Conservation (phyloP, 1,284 basidiomycete genomes). For the Cutaneotrichosporon sp. region DNA sequence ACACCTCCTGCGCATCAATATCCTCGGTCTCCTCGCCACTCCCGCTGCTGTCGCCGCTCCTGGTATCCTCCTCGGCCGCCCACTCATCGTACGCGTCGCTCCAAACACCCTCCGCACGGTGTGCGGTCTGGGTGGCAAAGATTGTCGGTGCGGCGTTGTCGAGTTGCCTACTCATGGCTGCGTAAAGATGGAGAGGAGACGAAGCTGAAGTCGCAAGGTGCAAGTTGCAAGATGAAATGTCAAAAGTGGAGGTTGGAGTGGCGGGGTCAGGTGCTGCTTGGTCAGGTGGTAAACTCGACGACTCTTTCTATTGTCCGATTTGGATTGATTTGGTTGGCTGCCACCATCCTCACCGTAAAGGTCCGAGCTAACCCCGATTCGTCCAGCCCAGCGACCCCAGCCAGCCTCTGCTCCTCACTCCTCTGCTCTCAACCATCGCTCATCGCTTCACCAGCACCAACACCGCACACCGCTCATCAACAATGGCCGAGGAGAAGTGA, state of each 20-base stretch:
- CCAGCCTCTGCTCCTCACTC: neutral
- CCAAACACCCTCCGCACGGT: slow-evolving; percentile 17
- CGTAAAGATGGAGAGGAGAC: neutral
- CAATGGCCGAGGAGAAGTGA: slow-evolving; percentile 44
- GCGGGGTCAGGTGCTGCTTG: neutral
- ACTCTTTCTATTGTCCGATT: neutral
- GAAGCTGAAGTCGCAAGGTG: neutral
- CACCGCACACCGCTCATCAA: slow-evolving; percentile 16
- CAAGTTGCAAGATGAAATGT: neutral
- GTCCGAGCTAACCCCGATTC: slow-evolving; percentile 13
- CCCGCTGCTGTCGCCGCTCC: neutral
- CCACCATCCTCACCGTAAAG: slow-evolving; percentile 11
- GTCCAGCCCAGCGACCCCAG: neutral
- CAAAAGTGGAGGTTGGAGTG: neutral
- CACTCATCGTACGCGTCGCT: slow-evolving; percentile 11
- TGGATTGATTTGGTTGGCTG: neutral
- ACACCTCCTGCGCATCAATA: slow-evolving; percentile 57
- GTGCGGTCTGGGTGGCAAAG: slow-evolving; percentile 27
- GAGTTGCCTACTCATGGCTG: slow-evolving; percentile 36
- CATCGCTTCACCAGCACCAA: neutral
- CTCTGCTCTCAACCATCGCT: neutral
- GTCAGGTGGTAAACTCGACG: neutral
- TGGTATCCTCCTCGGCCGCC: neutral
- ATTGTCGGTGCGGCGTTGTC: slow-evolving; percentile 46
- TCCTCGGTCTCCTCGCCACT: slow-evolving; percentile 51